These are phyloP conservation scores for Pichia sp. DNA, from an alignment of 1,139 yeast genomes.

Conservation along the genomic window DNA sequence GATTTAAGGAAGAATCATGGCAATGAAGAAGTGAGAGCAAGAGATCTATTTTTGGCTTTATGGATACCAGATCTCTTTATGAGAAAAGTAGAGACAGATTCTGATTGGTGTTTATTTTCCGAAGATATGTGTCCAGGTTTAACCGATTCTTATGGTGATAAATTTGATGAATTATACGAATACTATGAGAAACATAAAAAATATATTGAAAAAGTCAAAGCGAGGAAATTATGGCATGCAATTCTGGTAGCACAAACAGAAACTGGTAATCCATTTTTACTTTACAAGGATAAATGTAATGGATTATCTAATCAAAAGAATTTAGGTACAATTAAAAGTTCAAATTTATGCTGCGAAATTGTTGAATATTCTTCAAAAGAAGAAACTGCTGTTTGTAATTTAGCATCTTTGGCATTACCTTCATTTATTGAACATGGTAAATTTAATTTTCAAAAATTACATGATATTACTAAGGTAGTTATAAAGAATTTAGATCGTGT, in stretches of 20 bases:
- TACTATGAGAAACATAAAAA: constrained; percentile 41
- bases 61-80: constrained; percentile 59
- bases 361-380: constrained; percentile 49
- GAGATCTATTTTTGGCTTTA: constrained; percentile 51
- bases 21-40: constrained; percentile 49
- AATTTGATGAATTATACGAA: constrained; percentile 40
- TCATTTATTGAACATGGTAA: constrained; percentile 37
- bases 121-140: constrained; percentile 49
- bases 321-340: constrained; percentile 50
- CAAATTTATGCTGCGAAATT: constrained; percentile 54
- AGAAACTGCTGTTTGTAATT: constrained; percentile 53
- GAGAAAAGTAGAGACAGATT: constrained; percentile 44
- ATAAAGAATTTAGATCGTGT: constrained; percentile 47
- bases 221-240: constrained; percentile 49
- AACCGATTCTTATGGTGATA: constrained; percentile 44
- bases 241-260: constrained; percentile 52
- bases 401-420: constrained; percentile 50
- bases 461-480: constrained; percentile 44
- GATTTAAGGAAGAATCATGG: constrained; percentile 52
- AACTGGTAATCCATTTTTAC: constrained; percentile 55
- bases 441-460: constrained; percentile 44
- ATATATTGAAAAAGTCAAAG: constrained; percentile 36
- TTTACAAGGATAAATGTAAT: constrained; percentile 54
- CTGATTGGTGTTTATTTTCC: constrained; percentile 51
- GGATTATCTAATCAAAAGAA: constrained; percentile 48